Base-by-base conservation (phyloP, 192 early-diverging fungal genomes). In the Tieghemiomyces parasiticus region DNA sequence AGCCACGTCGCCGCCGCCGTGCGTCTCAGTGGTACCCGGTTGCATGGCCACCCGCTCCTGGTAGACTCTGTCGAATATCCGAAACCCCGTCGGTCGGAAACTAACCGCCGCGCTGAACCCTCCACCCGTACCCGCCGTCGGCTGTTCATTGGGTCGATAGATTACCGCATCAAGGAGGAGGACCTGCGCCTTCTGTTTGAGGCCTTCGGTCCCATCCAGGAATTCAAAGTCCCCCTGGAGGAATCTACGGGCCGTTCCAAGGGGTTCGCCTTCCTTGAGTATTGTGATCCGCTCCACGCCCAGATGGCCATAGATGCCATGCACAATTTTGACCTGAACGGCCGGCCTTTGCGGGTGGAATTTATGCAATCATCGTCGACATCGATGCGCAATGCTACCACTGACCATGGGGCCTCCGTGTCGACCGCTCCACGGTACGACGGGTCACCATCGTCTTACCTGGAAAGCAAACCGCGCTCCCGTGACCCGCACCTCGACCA, bases 11-110 rank as follows among this genome's bases (percentile, higher is more conserved):
- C 69, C 45, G 84, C 81, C 62, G 95, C 95, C 4, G 75, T 95
- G n/a, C 72, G 67, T 32, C 79, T 95, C 77, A 79, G 86, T 35
- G 91, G 89, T 22, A 70, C 87, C 69, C 84, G 82, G 73, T 82
- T 98, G 62, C 76, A 95, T 67, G 92, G 88, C 30, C 86, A 95
- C 59, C 95, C 95, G 6, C 91, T 98, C 51, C 83, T 93, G 62
- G 88, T 94, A 42, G 88, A 93, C 70, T 78, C 80, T 48, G 89
- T 90, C 0, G 93, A 95, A 62, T n/a, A n/a, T n/a, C n/a, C n/a
- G n/a, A n/a, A n/a, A n/a, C n/a, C n/a, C n/a, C n/a, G n/a, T n/a
- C n/a, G n/a, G n/a, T n/a, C n/a, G n/a, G n/a, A n/a, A n/a, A 33
- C n/a, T 51, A 20, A 35, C 38, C 30, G 35, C 46, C 42, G 42